A percentile compares a stretch with the other conserved stretches of the same genome.
Evolutionary conservation across 148 eudicot species (phyloP).

Genomic region (Rhododendron simsii): DNA sequence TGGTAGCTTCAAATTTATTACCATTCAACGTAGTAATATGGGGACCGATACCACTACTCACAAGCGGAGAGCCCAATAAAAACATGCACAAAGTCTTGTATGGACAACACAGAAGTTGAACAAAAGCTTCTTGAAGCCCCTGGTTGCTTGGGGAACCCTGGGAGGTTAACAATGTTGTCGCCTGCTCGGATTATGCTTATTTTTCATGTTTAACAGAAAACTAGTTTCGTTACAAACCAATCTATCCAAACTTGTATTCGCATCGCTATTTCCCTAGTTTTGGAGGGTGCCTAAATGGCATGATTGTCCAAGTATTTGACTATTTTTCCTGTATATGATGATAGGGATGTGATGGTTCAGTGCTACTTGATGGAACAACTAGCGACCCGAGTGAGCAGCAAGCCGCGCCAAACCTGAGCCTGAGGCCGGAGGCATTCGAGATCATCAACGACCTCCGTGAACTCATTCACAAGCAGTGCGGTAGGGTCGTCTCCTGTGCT

Average conservation of each 20-base stretch:
- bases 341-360: slow-evolving; percentile 55
- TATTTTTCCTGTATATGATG: neutral
- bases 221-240: neutral
- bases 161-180: neutral
- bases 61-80: neutral
- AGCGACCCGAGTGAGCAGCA: slow-evolving; percentile 33
- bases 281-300: neutral
- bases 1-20: neutral
- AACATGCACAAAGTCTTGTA: neutral
- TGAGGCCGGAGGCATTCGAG: slow-evolving; percentile 31
- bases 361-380: slow-evolving; percentile 40
- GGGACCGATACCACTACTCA: neutral
- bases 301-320: neutral
- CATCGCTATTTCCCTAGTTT: neutral
- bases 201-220: neutral
- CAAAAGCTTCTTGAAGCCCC: neutral
- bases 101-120: neutral
- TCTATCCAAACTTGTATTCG: neutral
- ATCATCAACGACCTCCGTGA: slow-evolving; percentile 34
- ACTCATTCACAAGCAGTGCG: slow-evolving; percentile 31
- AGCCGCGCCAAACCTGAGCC: slow-evolving; percentile 35
- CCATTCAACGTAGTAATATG: neutral
- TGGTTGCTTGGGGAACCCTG: neutral
- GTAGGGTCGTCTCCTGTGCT: slow-evolving; percentile 40
- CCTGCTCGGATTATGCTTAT: neutral